These are phyloP conservation scores for Ceratobasidium sp. DNA, from an alignment of 1,284 basidiomycete species.

Conservation along the genomic window DNA sequence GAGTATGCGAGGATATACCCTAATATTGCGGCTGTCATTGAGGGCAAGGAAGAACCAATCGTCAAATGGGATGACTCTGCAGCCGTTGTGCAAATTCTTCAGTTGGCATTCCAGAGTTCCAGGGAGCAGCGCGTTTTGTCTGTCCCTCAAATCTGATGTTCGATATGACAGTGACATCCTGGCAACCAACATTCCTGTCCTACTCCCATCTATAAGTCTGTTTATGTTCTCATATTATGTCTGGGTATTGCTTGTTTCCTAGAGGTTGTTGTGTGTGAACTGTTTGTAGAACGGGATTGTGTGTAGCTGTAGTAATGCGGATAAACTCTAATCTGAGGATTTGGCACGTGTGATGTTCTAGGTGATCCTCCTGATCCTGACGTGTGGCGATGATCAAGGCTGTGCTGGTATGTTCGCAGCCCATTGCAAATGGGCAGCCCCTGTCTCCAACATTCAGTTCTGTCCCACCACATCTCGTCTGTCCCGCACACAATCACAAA, in stretches of 20 bases:
- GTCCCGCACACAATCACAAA: background rate
- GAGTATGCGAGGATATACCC: constrained; percentile 36
- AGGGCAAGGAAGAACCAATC: constrained; percentile 35
- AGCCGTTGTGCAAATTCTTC: constrained; percentile 31
- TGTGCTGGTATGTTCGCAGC: constrained; percentile 22
- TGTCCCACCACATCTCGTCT: background rate
- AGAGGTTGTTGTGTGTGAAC: background rate
- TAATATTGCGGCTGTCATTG: constrained; percentile 26
- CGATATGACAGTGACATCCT: background rate
- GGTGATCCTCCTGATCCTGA: constrained; percentile 8
- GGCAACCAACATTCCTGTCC: constrained; percentile 1
- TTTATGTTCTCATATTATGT: constrained; percentile 11
- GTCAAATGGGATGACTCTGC: constrained; percentile 35
- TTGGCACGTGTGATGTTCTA: constrained; percentile 18
- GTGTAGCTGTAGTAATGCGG: background rate
- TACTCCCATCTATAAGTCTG: background rate
- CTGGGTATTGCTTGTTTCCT: background rate
- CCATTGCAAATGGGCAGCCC: constrained; percentile 4
- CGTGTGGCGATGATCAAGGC: constrained; percentile 22
- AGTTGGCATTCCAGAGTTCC: constrained; percentile 32
- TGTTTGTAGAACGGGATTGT: background rate
- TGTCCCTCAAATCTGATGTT: constrained; percentile 15
- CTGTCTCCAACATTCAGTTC: constrained; percentile 17
- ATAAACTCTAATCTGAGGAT: constrained; percentile 20
- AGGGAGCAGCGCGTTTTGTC: constrained; percentile 14